Conservation (phyloP, 441 rosid genomes). For the Adansonia gregorii region DNA sequence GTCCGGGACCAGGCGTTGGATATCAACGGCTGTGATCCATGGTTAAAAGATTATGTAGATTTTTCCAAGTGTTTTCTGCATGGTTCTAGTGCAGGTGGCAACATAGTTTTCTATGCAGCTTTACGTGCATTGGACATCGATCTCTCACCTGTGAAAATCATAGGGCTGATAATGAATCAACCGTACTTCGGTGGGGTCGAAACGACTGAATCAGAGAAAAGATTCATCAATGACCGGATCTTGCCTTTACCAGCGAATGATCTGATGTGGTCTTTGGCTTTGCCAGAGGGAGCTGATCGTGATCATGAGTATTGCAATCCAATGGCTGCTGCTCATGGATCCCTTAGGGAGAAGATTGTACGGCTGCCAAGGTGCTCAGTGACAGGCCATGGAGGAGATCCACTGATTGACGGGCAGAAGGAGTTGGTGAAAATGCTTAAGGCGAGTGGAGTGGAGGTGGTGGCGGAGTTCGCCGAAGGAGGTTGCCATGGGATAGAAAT, state of each 20-base stretch:
- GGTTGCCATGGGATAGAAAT: slow-evolving; percentile 74
- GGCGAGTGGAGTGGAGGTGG: slow-evolving; percentile 62
- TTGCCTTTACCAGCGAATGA: slow-evolving; percentile 58
- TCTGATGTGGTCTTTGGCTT: slow-evolving; percentile 67
- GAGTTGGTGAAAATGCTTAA: slow-evolving; percentile 52
- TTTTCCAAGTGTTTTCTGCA: slow-evolving; percentile 56
- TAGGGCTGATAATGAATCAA: slow-evolving; percentile 66
- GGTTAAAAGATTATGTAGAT: slow-evolving; percentile 64
- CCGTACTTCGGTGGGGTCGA: slow-evolving; percentile 71
- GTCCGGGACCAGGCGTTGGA: slow-evolving; percentile 53
- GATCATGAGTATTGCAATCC: slow-evolving; percentile 80
- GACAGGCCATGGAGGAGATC: slow-evolving; percentile 68
- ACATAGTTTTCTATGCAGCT: slow-evolving; percentile 67
- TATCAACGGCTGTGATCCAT: slow-evolving; percentile 44
- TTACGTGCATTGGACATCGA: slow-evolving; percentile 49
- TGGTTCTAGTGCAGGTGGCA: slow-evolving; percentile 83
- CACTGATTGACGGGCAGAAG: slow-evolving; percentile 67
- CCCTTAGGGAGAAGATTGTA: slow-evolving; percentile 41
- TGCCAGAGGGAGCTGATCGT: slow-evolving; percentile 66
- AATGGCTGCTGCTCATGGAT: slow-evolving; percentile 28
- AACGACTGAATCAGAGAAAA: slow-evolving; percentile 64
- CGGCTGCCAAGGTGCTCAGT: slow-evolving; percentile 56
- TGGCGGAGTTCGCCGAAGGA: slow-evolving; percentile 42
- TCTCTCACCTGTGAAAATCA: slow-evolving; percentile 56
- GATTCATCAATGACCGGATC: slow-evolving; percentile 50